Evolutionary conservation across 1,139 yeast species (phyloP), one percentile per base, ranked within the genome.

Genomic region (Zygosaccharomyces pseudobailii): DNA sequence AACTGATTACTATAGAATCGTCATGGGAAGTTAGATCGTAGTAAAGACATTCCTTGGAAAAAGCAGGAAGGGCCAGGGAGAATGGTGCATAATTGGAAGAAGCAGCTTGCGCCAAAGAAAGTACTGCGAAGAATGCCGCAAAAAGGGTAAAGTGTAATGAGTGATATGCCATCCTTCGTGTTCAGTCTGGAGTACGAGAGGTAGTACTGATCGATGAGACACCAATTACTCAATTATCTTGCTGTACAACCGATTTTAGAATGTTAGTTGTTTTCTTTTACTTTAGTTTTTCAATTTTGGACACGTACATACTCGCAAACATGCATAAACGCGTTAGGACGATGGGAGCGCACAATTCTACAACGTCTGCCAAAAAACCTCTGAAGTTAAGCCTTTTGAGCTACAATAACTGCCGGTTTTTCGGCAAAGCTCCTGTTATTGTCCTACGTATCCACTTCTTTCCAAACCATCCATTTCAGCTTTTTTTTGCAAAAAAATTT

Each of bases 41-140:
- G 50, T 68, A 71, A 32, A 71, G 53, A 55, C 76, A 72, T 52
- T 72, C 75, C 48, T 67, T 69, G 21, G 71, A 68, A 50, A 71
- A 71, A 1, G 75, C 66, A 9, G 72, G 69, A 32, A 69, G 56
- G 34, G 59, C 55, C 35, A 68, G 47, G 19, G 70, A 61, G 46
- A 68, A 55, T 46, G 71, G 70, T 8, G 70, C 61, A 44, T 59
- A 58, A 36, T 58, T 55, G 7, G 65, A 56, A n/a, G 53, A 40
- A 13, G 62, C 60, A n/a, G 53, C 49, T 20, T 19, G 17, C n/a
- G 39, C 52, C n/a, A 40, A 40, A 3, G 43, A 25, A 6, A 25
- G 13, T 33, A 37, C 5, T 10, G 33, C 33, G 33, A 30, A 30
- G 19, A 30, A n/a, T 3, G 33, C 19, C 6, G 33, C 33, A 9